phyloP scores from a whole-genome alignment of 306 rosid species.

The Cotoneaster glaucophyllus region DNA sequence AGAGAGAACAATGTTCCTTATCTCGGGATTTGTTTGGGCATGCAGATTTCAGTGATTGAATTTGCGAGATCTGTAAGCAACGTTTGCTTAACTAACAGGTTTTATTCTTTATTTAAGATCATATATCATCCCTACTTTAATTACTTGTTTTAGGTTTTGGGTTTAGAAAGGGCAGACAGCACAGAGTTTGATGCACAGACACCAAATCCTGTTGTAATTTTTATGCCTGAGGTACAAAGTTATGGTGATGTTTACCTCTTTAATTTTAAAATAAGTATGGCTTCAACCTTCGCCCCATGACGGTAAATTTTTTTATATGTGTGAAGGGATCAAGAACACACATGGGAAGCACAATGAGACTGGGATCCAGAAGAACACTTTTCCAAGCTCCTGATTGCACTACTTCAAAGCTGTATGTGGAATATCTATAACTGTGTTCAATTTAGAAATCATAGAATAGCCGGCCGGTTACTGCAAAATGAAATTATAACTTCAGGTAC shows the following conservation, averaged over 20 bases:
- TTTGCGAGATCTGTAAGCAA: slow-evolving; percentile 84
- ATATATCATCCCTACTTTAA: slow-evolving; percentile 1
- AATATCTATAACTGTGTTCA: slow-evolving; percentile 16
- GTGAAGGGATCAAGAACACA: slow-evolving; percentile 88
- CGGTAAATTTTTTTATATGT: neutral
- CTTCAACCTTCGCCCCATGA: neutral
- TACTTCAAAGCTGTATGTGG: slow-evolving; percentile 84
- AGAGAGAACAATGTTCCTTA: slow-evolving; percentile 93
- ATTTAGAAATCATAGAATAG: neutral
- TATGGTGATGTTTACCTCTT: neutral
- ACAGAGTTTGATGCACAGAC: slow-evolving; percentile 71
- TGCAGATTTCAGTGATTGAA: slow-evolving; percentile 96
- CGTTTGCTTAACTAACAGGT: slow-evolving; percentile 9
- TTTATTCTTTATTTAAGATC: slow-evolving; percentile 15
- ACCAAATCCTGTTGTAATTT: slow-evolving; percentile 84
- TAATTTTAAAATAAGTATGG: neutral
- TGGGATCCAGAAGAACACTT: slow-evolving; percentile 90
- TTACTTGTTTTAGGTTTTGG: slow-evolving; percentile 60
- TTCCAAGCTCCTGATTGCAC: slow-evolving; percentile 66
- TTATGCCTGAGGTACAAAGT: slow-evolving; percentile 89
- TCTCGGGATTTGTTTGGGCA: slow-evolving; percentile 97
- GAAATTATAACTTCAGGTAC: neutral
- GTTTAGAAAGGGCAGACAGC: slow-evolving; percentile 84
- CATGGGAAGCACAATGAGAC: slow-evolving; percentile 98
- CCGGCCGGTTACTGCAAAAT: neutral